Base-by-base conservation (phyloP, 495 filamentous ascomycete species). In the Penicillium macrosclerotiorum region DNA sequence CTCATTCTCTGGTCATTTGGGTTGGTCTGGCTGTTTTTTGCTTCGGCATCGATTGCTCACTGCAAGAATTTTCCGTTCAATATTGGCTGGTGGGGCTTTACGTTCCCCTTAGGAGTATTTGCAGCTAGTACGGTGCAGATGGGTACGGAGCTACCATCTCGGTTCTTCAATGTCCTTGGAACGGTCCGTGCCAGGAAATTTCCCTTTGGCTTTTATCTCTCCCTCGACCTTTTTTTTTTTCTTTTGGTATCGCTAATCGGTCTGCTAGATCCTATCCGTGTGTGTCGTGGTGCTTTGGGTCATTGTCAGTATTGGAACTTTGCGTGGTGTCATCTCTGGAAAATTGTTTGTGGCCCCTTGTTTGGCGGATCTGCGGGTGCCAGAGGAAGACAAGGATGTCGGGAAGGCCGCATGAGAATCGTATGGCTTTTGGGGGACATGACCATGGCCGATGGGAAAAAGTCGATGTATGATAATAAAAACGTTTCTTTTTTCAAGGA, bases 41-140 rank as follows among this genome's bases (percentile, higher is more conserved):
- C 81, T 7, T 42, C 63, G 2, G 62, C 57, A 0, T 57, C 67
- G 1, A 62, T 70, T n/a, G 44, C 43, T 0, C 44, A 54, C 4
- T 72, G 27, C 8, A 67, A 55, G 37, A 69, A 50, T 9, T 83
- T 85, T 37, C 79, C 82, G 0, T 85, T 85, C 57, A 84, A 84
- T 42, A 77, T 84, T 54, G 82, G 81, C 1, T 85, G 81, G 81
- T 86, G 82, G 82, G 76, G 74, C 3, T 84, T 85, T 38, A 80
- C 72, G 2, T 86, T 85, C 40, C 82, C 82, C 0, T 48, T 83
- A 18, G 80, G 76, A 22, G 76, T 76, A n/a, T 81, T 75, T 52
- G 68, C 80, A 0, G 53, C 68, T 4, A 66, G 69, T 18, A 82
- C 81, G 1, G 63, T 58, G 9, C 56, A 67, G 33, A 48, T 83